phyloP scores from a whole-genome alignment of 1,139 yeast genomes.

The Blastobotrys proliferans region DNA sequence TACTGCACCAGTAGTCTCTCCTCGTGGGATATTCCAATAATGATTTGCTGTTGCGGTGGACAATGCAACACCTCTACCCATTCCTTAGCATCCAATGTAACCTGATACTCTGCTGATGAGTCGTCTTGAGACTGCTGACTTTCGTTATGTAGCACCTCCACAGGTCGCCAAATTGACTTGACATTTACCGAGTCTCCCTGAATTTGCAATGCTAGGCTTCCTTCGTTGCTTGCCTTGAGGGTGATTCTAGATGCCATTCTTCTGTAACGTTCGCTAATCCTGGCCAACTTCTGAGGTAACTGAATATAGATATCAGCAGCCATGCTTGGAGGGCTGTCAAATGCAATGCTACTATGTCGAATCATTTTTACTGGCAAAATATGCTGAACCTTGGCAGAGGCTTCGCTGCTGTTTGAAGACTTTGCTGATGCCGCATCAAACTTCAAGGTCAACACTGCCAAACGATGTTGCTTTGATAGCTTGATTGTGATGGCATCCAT shows the following conservation, averaged over 20 bases:
- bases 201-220: conserved; percentile 1
- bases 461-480: conserved; percentile 23
- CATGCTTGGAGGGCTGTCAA: not conserved
- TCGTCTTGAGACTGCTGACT: conserved; percentile 7
- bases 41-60: conserved; percentile 29
- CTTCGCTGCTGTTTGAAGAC: conserved; percentile 18
- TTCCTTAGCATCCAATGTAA: conserved; percentile 32
- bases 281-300: conserved; percentile 1
- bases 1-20: conserved; percentile 34
- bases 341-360: too few species aligned
- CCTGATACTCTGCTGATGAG: conserved; percentile 17
- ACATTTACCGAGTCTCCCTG: conserved; percentile 13
- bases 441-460: conserved; percentile 23
- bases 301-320: conserved; percentile 18
- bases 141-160: not conserved
- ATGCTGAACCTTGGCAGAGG: conserved; percentile 25
- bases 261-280: conserved; percentile 22
- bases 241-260: conserved; percentile 9
- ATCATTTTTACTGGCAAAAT: conserved; percentile 29
- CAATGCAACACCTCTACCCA: conserved; percentile 34
- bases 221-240: conserved; percentile 3
- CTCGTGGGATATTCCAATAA: conserved; percentile 34
- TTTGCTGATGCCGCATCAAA: conserved; percentile 18
- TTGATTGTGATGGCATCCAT: conserved; percentile 15
- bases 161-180: conserved; percentile 1